Percentiles rank a stretch among this genome's conserved stretches.
Evolutionary conservation across 371 early-diverging fungal genomes (phyloP).

Genomic region (Haplosporangium sp.): DNA sequence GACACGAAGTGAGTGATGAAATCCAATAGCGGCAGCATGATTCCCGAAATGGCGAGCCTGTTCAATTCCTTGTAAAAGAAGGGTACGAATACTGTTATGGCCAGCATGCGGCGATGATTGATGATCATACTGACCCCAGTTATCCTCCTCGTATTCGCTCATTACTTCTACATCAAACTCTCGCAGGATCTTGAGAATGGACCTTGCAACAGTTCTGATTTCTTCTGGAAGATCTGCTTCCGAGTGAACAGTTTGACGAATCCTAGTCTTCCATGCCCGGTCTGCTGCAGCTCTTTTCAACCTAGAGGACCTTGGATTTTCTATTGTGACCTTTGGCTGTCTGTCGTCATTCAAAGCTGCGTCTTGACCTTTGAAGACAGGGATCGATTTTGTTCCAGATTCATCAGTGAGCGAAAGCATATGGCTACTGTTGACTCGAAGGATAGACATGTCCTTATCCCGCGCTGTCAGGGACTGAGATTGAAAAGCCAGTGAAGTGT

Average conservation of each 20-base stretch:
- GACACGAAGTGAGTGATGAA: conserved; percentile 52
- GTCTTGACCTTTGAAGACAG: neutral
- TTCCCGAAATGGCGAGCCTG: conserved; percentile 48
- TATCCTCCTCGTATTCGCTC: neutral
- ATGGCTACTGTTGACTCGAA: conserved; percentile 41
- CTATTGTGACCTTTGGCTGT: neutral
- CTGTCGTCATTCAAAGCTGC: neutral
- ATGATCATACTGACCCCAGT: conserved; percentile 1
- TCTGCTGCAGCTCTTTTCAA: conserved; percentile 23
- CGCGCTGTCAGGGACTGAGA: neutral
- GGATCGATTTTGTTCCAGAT: conserved; percentile 28
- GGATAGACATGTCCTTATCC: conserved; percentile 40
- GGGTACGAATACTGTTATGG: conserved; percentile 24
- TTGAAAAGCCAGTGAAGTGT: conserved; percentile 16
- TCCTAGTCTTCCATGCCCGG: conserved; percentile 43
- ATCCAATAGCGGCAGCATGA: conserved; percentile 49
- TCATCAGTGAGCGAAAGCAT: conserved; percentile 38
- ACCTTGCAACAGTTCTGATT: conserved; percentile 42
- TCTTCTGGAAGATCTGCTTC: conserved; percentile 54
- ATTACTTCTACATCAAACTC: conserved; percentile 45
- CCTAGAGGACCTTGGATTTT: neutral
- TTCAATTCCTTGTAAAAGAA: conserved; percentile 49
- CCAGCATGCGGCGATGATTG: neutral
- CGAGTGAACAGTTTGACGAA: conserved; percentile 43
- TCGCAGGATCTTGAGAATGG: conserved; percentile 49